Evolutionary conservation across 2,329 filamentous ascomycete genomes (phyloP).

Genomic region (Stagonosporopsis rhizophila): DNA sequence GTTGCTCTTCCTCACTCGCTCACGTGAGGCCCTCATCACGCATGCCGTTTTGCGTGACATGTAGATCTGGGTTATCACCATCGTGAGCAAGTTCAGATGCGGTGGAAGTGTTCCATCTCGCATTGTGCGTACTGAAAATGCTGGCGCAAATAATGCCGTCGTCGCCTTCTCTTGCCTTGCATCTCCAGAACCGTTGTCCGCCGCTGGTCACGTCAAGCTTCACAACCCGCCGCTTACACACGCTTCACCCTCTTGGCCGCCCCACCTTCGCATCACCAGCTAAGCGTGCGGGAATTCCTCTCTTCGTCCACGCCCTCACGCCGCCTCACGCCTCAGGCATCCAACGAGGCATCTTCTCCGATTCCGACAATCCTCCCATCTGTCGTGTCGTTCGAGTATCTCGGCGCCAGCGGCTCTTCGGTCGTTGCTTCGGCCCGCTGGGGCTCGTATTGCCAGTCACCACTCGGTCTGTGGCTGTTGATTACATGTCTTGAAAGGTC

Average conservation of each 20-base stretch:
- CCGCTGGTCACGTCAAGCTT: constrained; percentile 10
- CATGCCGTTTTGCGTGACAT: background rate
- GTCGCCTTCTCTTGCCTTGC: background rate
- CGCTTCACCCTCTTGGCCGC: constrained; percentile 2
- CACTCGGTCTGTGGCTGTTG: background rate
- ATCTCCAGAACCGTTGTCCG: background rate
- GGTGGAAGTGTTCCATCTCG: background rate
- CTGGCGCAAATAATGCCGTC: background rate
- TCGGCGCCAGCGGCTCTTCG: background rate
- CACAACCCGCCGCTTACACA: constrained; percentile 1
- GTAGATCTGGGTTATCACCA: too few species aligned
- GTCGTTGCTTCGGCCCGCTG: background rate
- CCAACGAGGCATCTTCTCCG: background rate
- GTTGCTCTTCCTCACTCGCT: background rate
- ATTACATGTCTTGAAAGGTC: background rate
- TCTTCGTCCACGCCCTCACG: too few species aligned
- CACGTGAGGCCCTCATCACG: background rate
- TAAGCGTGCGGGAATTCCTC: too few species aligned
- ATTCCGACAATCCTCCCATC: background rate
- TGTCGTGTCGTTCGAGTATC: background rate
- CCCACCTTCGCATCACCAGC: background rate
- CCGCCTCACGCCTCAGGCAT: background rate
- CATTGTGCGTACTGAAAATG: background rate
- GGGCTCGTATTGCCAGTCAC: background rate
- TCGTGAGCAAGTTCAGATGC: too few species aligned